These are phyloP conservation scores for Sporothrix inflata DNA, from an alignment of 2,329 filamentous ascomycete species.

Conservation along the genomic window DNA sequence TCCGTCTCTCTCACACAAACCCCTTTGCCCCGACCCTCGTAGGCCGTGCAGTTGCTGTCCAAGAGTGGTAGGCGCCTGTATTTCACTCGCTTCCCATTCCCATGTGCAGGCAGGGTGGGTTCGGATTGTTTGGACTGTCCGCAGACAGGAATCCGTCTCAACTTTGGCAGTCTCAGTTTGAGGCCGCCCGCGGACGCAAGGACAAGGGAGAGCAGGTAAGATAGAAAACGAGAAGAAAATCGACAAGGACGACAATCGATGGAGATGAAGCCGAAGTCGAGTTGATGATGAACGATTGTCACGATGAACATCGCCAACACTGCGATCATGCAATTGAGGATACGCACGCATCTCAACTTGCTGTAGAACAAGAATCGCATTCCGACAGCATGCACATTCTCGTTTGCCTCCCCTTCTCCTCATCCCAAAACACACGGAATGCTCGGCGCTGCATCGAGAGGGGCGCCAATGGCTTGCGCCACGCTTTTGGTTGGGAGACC, in stretches of 20 bases:
- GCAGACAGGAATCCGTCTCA: slow-evolving; percentile 22
- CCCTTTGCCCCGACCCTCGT: not conserved
- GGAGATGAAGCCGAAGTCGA: not conserved
- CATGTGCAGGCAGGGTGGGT: not conserved
- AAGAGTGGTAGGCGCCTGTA: not conserved
- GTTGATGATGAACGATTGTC: not conserved
- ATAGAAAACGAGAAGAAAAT: not conserved
- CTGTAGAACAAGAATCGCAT: not conserved
- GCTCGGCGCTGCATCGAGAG: slow-evolving; percentile 9
- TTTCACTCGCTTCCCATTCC: too few relatives aligned
- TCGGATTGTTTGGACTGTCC: slow-evolving; percentile 17
- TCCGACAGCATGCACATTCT: not conserved
- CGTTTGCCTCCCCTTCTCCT: not conserved
- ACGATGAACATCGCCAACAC: not conserved
- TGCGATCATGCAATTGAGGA: not conserved
- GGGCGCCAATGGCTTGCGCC: not conserved
- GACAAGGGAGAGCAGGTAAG: not conserved
- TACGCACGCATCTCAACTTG: too few relatives aligned
- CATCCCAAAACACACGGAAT: not conserved
- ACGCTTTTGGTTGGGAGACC: not conserved
- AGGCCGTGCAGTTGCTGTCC: not conserved
- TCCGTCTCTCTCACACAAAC: not conserved
- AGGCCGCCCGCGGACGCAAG: slow-evolving; percentile 19
- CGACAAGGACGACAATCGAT: not conserved
- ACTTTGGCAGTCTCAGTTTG: slow-evolving; percentile 19